Percentiles rank a stretch among this genome's conserved stretches.
Evolutionary conservation across 208 protist species (phyloP).

Genomic region (Leishmania amazonensis): DNA sequence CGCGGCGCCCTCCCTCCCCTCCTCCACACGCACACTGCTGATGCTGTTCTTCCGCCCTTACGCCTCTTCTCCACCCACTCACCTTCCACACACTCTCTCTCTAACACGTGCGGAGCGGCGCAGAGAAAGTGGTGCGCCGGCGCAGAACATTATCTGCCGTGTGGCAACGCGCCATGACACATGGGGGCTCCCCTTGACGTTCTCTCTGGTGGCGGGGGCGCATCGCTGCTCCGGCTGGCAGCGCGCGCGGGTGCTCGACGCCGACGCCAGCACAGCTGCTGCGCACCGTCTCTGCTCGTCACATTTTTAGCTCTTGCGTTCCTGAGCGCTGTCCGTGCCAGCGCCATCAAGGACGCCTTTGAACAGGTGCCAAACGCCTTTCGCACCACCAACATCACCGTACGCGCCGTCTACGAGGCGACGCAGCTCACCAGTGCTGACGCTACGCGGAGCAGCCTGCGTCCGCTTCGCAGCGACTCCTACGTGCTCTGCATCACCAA

Average conservation of each 20-base stretch:
- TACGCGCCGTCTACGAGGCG: constrained; percentile 27
- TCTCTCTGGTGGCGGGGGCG: background rate
- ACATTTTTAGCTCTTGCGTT: background rate
- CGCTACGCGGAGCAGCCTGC: background rate
- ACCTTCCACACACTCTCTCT: too few species aligned
- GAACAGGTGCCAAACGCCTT: constrained; percentile 15
- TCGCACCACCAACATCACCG: background rate
- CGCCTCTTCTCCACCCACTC: too few species aligned
- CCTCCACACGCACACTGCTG: too few species aligned
- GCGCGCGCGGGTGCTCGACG: too few species aligned
- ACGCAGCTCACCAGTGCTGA: constrained; percentile 13
- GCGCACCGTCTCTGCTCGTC: background rate
- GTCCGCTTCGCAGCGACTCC: constrained; percentile 6
- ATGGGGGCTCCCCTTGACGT: background rate
- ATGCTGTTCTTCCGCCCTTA: too few species aligned
- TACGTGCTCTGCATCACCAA: constrained; percentile 21
- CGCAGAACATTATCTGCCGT: background rate
- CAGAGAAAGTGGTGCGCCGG: background rate
- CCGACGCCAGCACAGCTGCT: background rate
- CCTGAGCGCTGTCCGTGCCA: background rate
- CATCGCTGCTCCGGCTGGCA: background rate
- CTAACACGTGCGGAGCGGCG: background rate
- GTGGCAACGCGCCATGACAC: background rate
- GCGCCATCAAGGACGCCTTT: constrained; percentile 4
- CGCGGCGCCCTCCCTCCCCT: too few species aligned